phyloP scores from a whole-genome alignment of 2,329 filamentous ascomycete genomes.

The Cladosporium sp. region DNA sequence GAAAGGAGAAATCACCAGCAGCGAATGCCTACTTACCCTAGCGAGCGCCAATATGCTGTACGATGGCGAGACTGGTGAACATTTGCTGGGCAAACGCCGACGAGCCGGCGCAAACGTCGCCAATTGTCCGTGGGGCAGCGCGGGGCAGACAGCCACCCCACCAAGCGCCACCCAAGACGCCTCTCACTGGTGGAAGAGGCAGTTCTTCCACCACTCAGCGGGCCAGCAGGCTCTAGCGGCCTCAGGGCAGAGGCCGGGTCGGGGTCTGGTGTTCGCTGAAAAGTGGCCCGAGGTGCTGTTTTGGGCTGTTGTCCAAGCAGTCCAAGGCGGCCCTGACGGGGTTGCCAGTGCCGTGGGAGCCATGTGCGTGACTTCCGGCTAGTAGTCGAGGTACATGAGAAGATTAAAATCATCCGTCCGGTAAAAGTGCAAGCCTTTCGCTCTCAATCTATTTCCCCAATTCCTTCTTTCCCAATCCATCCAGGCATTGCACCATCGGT shows the following conservation, averaged over 20 bases:
- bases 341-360: constrained; percentile 1
- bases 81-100: constrained; percentile 15
- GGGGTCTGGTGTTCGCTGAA: constrained; percentile 8
- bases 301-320: not conserved
- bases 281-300: constrained; percentile 5
- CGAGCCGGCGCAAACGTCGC: constrained; percentile 12
- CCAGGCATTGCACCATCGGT: no score
- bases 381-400: constrained; percentile 2
- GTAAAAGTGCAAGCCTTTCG: not conserved
- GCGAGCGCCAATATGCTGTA: constrained; percentile 3
- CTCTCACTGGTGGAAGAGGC: constrained; percentile 13
- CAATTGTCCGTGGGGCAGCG: constrained; percentile 1
- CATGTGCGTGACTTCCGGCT: not conserved
- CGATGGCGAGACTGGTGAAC: constrained; percentile 1
- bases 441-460: not conserved
- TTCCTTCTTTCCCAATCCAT: not conserved
- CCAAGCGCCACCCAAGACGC: not conserved
- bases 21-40: constrained; percentile 1
- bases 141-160: constrained; percentile 5
- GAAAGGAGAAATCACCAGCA: constrained; percentile 4
- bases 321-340: constrained; percentile 8
- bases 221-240: not conserved
- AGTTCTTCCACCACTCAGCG: constrained; percentile 13
- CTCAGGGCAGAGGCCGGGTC: constrained; percentile 7
- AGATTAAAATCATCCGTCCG: constrained; percentile 5